Evolutionary conservation across 805 yeast genomes (phyloP), one percentile per base, ranked within the genome.

Genomic region (Cyberlindnera amylophila): DNA sequence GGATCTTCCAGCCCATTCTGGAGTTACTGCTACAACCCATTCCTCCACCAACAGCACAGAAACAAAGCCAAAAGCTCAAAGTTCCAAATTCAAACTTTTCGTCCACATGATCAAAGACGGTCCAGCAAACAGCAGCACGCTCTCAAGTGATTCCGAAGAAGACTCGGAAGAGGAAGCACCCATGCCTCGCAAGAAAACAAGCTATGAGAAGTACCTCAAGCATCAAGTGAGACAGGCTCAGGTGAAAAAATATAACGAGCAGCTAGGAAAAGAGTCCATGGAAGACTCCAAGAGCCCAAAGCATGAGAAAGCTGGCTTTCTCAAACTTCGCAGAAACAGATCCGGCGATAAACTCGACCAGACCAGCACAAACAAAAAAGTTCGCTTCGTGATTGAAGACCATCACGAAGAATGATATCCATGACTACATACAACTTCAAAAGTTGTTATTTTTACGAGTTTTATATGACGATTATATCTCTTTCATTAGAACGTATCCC

Each of bases 51-150:
- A 21, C 24, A 21, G 9, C 24, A 9, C 24, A 21, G 24, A 21
- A 21, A 21, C 24, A 21, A 4, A 29, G n/a, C 21, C 17, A 24
- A 32, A 34, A 13, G 12, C 30, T 34, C 48, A 40, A 8, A 30
- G 29, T 13, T 37, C 38, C 35, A 44, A 85, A 55, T 64, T 85
- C 41, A 86, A 85, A 62, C 82, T 84, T 86, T 40, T 45, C 21
- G 52, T 85, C 58, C 90, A 83, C 59, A 84, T 85, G 59, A 85
- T 85, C 8, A 52, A 57, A 29, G 62, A 57, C 24, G 52, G 52
- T 0, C 49, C 49, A 18, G 41, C 39, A 23, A 36, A 21, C 27
- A n/a, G 27, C 14, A 27, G 12, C 3, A 4, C 33, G 4, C 14
- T 5, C 8, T 2, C 30, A n/a, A 33, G 12, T 4, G 34, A 13